Percentiles rank a stretch among this genome's conserved stretches.
These are phyloP conservation scores for Entomophthora muscae DNA, from an alignment of 371 early-diverging fungal genomes.

Conservation along the genomic window DNA sequence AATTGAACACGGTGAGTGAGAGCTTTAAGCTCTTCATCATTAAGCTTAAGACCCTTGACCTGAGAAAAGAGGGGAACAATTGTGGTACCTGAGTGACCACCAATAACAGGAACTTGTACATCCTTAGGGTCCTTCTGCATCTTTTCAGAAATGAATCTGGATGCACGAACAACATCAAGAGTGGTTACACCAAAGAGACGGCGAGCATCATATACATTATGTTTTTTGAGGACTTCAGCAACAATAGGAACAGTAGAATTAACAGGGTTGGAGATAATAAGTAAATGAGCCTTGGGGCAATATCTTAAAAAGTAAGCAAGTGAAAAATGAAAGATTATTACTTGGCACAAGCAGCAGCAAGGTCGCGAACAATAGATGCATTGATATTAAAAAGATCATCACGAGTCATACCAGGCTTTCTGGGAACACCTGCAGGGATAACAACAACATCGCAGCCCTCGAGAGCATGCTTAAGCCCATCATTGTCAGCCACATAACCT, in stretches of 20 bases:
- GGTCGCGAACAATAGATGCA: conserved; percentile 14
- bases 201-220: conserved; percentile 78
- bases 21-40: conserved; percentile 76
- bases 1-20: conserved; percentile 96
- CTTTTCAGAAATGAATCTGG: conserved; percentile 82
- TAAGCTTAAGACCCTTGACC: conserved; percentile 47
- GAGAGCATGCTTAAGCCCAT: conserved; percentile 71
- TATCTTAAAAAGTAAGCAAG: conserved; percentile 21
- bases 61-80: conserved; percentile 92
- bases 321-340: conserved; percentile 17
- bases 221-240: conserved; percentile 89
- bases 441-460: conserved; percentile 79
- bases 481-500: conserved; percentile 74
- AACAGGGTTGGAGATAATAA: conserved; percentile 98
- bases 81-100: conserved; percentile 98
- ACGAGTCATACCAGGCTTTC: conserved; percentile 99
- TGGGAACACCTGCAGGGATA: conserved; percentile 97
- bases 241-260: conserved; percentile 99
- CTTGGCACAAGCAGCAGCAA: conserved; percentile 37
- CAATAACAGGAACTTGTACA: conserved; percentile 81
- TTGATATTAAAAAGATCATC: conserved; percentile 80
- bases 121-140: conserved; percentile 53
- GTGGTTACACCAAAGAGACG: conserved; percentile 95
- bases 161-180: conserved; percentile 94
- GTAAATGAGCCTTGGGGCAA: conserved; percentile 91